Conservation (phyloP, 2,329 filamentous ascomycete species). For the Sordariomycetes sp. region DNA sequence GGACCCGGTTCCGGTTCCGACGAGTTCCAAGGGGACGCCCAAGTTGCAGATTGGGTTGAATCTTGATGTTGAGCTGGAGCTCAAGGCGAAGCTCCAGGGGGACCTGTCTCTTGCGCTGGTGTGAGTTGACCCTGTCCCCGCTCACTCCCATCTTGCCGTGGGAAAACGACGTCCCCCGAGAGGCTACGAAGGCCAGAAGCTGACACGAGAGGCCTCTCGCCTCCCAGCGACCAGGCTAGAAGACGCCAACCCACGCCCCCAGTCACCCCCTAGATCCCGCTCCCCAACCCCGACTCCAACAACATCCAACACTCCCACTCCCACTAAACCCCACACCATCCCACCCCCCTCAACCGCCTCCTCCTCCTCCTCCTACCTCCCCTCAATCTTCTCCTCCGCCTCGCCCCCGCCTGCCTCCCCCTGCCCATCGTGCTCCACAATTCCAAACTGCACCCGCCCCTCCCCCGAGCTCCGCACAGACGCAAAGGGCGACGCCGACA, state of each 20-base stretch:
- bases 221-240: background rate
- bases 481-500: constrained; percentile 6
- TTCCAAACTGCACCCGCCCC: constrained; percentile 7
- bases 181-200: background rate
- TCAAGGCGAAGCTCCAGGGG: constrained; percentile 66
- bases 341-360: background rate
- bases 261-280: background rate
- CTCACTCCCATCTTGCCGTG: background rate
- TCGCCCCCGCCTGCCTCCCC: background rate
- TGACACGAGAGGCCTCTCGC: background rate
- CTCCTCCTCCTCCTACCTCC: background rate
- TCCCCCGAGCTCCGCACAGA: constrained; percentile 13
- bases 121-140: constrained; percentile 18
- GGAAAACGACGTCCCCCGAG: background rate
- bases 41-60: constrained; percentile 56
- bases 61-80: constrained; percentile 62
- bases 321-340: background rate
- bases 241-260: background rate
- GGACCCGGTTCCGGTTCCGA: background rate
- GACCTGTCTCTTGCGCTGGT: constrained; percentile 59
- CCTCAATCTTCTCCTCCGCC: background rate
- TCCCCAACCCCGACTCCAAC: background rate
- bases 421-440: constrained; percentile 14
- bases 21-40: background rate
- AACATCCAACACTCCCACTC: background rate